These are phyloP conservation scores for Septoria linicola DNA, from an alignment of 2,329 filamentous ascomycete species.

Conservation along the genomic window DNA sequence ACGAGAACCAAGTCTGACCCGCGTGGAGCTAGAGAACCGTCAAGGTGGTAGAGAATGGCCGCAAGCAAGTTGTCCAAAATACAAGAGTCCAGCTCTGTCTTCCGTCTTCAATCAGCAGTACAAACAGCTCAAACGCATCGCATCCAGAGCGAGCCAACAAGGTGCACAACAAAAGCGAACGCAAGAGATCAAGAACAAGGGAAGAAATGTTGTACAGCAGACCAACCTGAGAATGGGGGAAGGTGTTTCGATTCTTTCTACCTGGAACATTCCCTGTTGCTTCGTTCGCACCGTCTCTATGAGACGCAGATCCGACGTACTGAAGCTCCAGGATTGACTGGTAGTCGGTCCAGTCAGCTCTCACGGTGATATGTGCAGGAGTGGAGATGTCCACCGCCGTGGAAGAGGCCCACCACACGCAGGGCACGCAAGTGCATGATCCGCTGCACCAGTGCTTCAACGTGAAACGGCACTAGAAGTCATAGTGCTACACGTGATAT, in stretches of 20 bases:
- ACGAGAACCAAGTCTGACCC: background rate
- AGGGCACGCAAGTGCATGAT: background rate
- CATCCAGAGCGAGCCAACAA: background rate
- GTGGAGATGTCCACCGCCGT: background rate
- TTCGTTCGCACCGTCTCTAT: background rate
- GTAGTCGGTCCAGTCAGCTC: conserved; percentile 1
- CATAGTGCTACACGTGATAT: background rate
- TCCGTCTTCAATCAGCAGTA: background rate
- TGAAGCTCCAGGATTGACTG: background rate
- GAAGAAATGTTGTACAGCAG: background rate
- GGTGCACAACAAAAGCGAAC: background rate
- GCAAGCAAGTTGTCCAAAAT: too few relatives aligned
- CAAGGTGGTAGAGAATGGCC: background rate
- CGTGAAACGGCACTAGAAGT: background rate
- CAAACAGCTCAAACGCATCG: background rate
- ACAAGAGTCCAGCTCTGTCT: background rate
- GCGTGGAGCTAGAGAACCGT: background rate
- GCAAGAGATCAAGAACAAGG: background rate
- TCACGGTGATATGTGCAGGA: background rate
- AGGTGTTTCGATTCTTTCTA: background rate
- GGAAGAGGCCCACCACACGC: conserved; percentile 3
- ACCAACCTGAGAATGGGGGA: background rate
- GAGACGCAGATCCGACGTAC: conserved; percentile 3
- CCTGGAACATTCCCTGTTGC: background rate
- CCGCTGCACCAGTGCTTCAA: conserved; percentile 8